Conservation (phyloP, 2,329 filamentous ascomycete species). For the Penicillium sp. region DNA sequence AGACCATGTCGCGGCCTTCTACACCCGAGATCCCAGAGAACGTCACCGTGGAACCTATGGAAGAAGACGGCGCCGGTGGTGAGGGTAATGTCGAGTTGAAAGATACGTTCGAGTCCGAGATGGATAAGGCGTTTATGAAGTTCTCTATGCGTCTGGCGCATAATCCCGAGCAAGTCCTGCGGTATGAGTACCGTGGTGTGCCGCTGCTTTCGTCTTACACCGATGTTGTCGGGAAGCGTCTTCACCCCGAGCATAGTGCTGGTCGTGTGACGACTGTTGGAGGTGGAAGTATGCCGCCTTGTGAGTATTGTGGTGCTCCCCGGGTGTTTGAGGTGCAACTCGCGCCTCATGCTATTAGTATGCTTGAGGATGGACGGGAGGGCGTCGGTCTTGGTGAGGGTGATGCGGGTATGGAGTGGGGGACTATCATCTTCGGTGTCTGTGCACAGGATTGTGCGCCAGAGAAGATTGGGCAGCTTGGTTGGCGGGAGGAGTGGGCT, state of each 20-base stretch:
- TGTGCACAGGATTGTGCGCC: conserved; percentile 80
- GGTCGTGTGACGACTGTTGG: conserved; percentile 38
- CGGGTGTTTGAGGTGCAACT: conserved; percentile 92
- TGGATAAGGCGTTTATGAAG: conserved; percentile 78
- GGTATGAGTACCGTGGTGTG: conserved; percentile 76
- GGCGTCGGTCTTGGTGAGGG: conserved; percentile 62
- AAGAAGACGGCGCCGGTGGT: conserved; percentile 42
- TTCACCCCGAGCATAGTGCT: conserved; percentile 48
- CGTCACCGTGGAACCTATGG: conserved; percentile 51
- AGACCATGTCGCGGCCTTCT: conserved; percentile 71
- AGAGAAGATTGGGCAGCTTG: conserved; percentile 66
- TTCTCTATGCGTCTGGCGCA: conserved; percentile 79
- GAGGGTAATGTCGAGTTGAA: conserved; percentile 56
- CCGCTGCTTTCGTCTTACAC: conserved; percentile 81
- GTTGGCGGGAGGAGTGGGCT: conserved; percentile 94
- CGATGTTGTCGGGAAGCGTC: conserved; percentile 73
- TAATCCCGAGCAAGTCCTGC: conserved; percentile 81
- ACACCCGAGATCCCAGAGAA: conserved; percentile 56
- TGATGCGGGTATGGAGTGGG: conserved; percentile 95
- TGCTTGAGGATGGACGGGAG: conserved; percentile 77
- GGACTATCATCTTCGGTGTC: conserved; percentile 84
- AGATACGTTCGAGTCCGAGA: conserved; percentile 75
- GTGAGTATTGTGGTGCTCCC: conserved; percentile 73
- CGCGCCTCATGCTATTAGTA: conserved; percentile 85
- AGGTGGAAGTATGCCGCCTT: conserved; percentile 68